Base-by-base conservation (phyloP, 2,329 filamentous ascomycete species). In the Sordariomycetes sp. region DNA sequence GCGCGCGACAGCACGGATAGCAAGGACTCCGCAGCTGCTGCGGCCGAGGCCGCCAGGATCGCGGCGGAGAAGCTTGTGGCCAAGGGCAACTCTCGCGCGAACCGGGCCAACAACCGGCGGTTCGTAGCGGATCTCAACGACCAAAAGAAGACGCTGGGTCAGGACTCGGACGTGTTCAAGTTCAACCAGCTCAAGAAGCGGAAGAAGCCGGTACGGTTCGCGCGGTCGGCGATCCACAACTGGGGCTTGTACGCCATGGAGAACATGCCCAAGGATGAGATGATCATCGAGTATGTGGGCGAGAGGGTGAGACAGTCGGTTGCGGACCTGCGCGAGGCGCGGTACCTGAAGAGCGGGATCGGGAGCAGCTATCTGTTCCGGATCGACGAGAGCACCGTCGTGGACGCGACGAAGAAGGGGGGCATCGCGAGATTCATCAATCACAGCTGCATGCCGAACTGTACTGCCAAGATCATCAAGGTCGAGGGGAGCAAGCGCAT, bases 121-220 rank as follows among this genome's bases (percentile, higher is more conserved):
- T 86, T 95, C 61, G 87, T 95, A 62, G 94, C 94, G 57, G 94
- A 97, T 66, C 86, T 99, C 64, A 95, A 95, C 68, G 89, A 94
- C 52, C 91, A 96, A 69, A 95, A 96, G 75, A 90, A 90, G 72
- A 87, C 85, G 13, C 79, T 90, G 22, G 87, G 86, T 56, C 82
- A 83, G 61, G 91, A 96, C 63, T 89, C 90, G 57, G 92, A 96
- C 65, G 90, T 94, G 34, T 82, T 99, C 65, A 88, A 92, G 59
- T 99, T 99, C 80, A 99, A 99, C 71, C 94, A 97, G 74, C 84
- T 99, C 59, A 96, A 97, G 80, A 99, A 97, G 74, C 88, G 94
- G 60, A 99, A 97, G 83, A 99, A 99, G 77, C 91, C 92, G 1
- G 94, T 99, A 69, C 94, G 95, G 68, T 99, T 99, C 72, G 94